Conservation (phyloP, 2,329 filamentous ascomycete species). For the Erysiphe pulchra region DNA sequence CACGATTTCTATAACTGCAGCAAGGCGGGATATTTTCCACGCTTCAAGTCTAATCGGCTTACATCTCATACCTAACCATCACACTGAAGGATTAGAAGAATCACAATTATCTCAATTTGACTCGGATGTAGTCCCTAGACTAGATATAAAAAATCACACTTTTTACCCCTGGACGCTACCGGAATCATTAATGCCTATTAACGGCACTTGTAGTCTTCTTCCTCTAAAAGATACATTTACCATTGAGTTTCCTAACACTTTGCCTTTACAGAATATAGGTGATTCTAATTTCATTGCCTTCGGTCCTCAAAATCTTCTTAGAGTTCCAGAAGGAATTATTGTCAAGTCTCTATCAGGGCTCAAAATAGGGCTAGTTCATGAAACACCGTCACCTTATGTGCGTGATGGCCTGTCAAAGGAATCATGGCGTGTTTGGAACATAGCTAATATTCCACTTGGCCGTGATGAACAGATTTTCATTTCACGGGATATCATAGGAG, state of each 20-base stretch:
- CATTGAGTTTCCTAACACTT: slow-evolving; percentile 30
- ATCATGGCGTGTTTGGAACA: slow-evolving; percentile 48
- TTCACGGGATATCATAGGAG: slow-evolving; percentile 46
- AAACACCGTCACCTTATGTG: slow-evolving; percentile 18
- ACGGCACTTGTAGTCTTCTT: slow-evolving; percentile 56
- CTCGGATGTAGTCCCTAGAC: background rate
- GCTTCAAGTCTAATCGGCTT: slow-evolving; percentile 65
- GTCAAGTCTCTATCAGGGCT: slow-evolving; percentile 29
- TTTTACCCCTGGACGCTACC: slow-evolving; percentile 90
- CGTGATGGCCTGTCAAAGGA: slow-evolving; percentile 16
- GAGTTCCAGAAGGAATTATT: slow-evolving; percentile 21
- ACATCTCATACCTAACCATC: slow-evolving; percentile 45
- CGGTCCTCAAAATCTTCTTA: slow-evolving; percentile 21
- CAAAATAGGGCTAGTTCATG: slow-evolving; percentile 40
- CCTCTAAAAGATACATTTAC: slow-evolving; percentile 42
- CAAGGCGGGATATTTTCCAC: slow-evolving; percentile 63
- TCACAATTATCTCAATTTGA: background rate
- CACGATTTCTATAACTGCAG: slow-evolving; percentile 54
- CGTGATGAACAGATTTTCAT: slow-evolving; percentile 73
- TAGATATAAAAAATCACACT: slow-evolving; percentile 42
- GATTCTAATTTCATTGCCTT: slow-evolving; percentile 19
- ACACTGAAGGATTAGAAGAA: slow-evolving; percentile 11
- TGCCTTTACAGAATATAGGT: slow-evolving; percentile 4
- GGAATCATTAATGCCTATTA: slow-evolving; percentile 39
- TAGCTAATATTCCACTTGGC: slow-evolving; percentile 59